Conservation (phyloP, 768 basidiomycete species). For the Sporobolomyces pararoseus region DNA sequence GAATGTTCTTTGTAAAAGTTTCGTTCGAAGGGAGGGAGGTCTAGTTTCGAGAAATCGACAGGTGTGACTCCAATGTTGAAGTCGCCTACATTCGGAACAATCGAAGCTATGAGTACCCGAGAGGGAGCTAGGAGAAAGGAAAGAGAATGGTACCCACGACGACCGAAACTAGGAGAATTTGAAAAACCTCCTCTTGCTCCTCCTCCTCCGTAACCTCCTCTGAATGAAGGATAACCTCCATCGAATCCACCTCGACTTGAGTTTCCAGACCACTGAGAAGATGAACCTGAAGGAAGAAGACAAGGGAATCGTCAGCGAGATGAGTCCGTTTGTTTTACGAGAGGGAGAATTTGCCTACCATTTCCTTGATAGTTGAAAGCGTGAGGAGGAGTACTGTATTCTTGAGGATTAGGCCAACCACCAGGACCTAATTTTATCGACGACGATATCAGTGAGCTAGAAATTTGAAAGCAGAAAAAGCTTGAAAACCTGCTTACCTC, state of each 20-base stretch:
- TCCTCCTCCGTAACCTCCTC: conserved; percentile 3
- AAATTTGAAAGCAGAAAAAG: no score
- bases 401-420: neutral
- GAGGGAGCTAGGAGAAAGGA: neutral
- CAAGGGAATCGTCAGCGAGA: no score
- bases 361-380: neutral
- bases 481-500: no score
- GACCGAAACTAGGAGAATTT: neutral
- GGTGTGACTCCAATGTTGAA: neutral
- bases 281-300: no score
- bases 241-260: neutral
- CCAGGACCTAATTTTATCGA: neutral
- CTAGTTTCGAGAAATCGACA: neutral
- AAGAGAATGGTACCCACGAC: neutral
- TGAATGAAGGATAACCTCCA: neutral
- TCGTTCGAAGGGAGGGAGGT: neutral
- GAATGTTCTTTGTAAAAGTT: conserved; percentile 61
- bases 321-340: no score
- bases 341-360: no score
- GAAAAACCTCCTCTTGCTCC: neutral
- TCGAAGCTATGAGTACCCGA: neutral
- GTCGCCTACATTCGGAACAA: neutral
- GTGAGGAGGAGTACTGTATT: neutral
- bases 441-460: no score
- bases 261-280: no score